Evolutionary conservation across 768 basidiomycete genomes (phyloP), one percentile per base, ranked within the genome.

Genomic region (Podaxis sp.): DNA sequence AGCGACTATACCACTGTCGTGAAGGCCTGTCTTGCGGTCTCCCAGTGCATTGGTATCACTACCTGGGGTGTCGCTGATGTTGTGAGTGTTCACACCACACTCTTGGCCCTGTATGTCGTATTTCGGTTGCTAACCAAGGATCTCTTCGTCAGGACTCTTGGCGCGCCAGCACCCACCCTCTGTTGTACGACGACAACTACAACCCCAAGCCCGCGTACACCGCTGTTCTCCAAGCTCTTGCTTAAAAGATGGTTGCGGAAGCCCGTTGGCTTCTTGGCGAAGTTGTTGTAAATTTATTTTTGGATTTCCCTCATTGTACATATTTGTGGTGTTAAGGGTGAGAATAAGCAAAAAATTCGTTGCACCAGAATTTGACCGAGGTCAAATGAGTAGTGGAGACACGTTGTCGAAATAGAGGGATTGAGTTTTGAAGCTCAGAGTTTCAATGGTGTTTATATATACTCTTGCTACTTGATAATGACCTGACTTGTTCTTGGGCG

Each of bases 21-120:
- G 22, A 78, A 78, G 33, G 82, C 82, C 6, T 84, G 82, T 68
- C 65, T 82, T 52, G 71, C 70, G 33, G 75, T 76, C 9, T 69
- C 79, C 1, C 64, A 66, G 17, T 83, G 82, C 67, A 74, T 81
- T 28, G 74, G 77, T n/a, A 80, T 84, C 70, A 83, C 82, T 33
- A 74, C 73, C 52, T 83, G 81, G 81, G 80, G 80, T 68, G 79
- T 82, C 46, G 75, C 77, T 67, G 81, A 84, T 66, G 69, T 71
- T 52, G 81, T 79, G 61, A 55, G 75, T n/a, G 75, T n/a, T 9
- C 33, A 59, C 26, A 19, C 40, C 19, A 3, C 17, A 22, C 8
- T 15, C n/a, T 17, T n/a, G 44, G 7, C 44, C 44, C 19, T 19
- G 15, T 19, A 8, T 17, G 15, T 9, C 15, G 30, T 33, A 22